Conservation (phyloP, 345 rosid genomes). For the Pugionium cornutum region DNA sequence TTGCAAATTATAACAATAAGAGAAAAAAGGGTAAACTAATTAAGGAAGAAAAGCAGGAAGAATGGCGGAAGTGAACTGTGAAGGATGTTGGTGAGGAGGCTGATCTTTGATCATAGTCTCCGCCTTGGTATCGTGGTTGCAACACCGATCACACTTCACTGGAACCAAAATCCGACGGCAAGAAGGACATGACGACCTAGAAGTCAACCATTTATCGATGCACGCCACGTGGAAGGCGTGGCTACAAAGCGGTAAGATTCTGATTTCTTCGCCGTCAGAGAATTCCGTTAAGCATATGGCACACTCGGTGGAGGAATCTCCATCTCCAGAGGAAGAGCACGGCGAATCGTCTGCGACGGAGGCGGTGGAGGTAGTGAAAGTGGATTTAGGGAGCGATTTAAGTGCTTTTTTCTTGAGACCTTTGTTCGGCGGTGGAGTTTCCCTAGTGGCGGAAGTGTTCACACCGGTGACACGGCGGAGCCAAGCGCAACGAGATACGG, state of each 20-base stretch:
- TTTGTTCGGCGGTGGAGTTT: slow-evolving; percentile 49
- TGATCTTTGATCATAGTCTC: slow-evolving; percentile 34
- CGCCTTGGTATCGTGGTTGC: slow-evolving; percentile 34
- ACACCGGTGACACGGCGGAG: slow-evolving; percentile 46
- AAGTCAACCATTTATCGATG: slow-evolving; percentile 63
- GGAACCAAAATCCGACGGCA: slow-evolving; percentile 57
- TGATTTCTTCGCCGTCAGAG: slow-evolving; percentile 53
- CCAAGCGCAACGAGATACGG: slow-evolving; percentile 70
- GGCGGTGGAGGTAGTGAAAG: slow-evolving; percentile 39
- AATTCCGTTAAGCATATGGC: slow-evolving; percentile 62
- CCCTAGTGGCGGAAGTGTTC: slow-evolving; percentile 3
- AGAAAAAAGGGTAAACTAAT: too few species aligned
- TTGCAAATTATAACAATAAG: too few species aligned
- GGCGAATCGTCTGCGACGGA: neutral
- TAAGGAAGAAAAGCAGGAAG: slow-evolving; percentile 11
- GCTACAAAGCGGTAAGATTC: slow-evolving; percentile 57
- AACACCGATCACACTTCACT: slow-evolving; percentile 40
- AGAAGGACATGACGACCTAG: slow-evolving; percentile 67
- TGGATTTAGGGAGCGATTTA: slow-evolving; percentile 60
- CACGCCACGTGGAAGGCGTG: slow-evolving; percentile 68
- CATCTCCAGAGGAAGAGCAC: slow-evolving; percentile 14
- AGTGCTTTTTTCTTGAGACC: slow-evolving; percentile 74
- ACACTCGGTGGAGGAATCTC: slow-evolving; percentile 48
- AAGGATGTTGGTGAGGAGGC: slow-evolving; percentile 27
- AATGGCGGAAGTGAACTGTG: slow-evolving; percentile 33